A percentile compares a stretch with the other conserved stretches of the same genome.
These are phyloP conservation scores for Lipomyces yamadae DNA, from an alignment of 805 yeast species.

Conservation along the genomic window DNA sequence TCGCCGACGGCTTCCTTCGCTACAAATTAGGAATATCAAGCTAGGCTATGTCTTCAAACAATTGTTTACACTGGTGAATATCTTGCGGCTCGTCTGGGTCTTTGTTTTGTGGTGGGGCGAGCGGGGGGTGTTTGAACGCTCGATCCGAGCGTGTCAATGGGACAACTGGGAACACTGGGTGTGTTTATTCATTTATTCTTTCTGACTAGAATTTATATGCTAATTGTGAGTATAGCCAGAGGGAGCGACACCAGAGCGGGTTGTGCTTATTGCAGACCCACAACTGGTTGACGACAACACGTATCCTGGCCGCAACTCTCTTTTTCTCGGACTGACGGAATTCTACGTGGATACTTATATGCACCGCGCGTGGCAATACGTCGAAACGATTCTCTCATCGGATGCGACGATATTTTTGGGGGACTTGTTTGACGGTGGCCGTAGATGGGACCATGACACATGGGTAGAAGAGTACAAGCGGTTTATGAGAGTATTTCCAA, in stretches of 20 bases:
- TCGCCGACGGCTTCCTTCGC: slow-evolving; percentile 12
- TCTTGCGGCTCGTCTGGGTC: slow-evolving; percentile 50
- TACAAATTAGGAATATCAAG: slow-evolving; percentile 6
- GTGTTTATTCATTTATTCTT: background rate
- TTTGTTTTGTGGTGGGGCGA: slow-evolving; percentile 58
- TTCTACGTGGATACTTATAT: slow-evolving; percentile 76
- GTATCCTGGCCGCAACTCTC: slow-evolving; percentile 69
- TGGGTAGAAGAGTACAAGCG: slow-evolving; percentile 78
- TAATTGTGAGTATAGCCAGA: slow-evolving; percentile 13
- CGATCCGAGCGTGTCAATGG: slow-evolving; percentile 65
- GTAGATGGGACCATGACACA: slow-evolving; percentile 72
- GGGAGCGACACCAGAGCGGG: slow-evolving; percentile 31
- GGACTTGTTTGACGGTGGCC: slow-evolving; percentile 92
- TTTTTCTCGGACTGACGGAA: slow-evolving; percentile 60
- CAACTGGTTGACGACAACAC: slow-evolving; percentile 89
- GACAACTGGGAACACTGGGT: slow-evolving; percentile 66
- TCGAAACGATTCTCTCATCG: slow-evolving; percentile 67
- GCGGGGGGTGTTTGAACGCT: slow-evolving; percentile 53
- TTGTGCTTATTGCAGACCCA: slow-evolving; percentile 79
- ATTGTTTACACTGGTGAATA: slow-evolving; percentile 31
- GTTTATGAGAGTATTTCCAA: slow-evolving; percentile 68
- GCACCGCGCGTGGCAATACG: slow-evolving; percentile 68
- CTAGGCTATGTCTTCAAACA: background rate
- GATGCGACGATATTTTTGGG: slow-evolving; percentile 82
- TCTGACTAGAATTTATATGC: background rate